Conservation (phyloP, 371 early-diverging fungal genomes). For the Apophysomyces elegans region DNA sequence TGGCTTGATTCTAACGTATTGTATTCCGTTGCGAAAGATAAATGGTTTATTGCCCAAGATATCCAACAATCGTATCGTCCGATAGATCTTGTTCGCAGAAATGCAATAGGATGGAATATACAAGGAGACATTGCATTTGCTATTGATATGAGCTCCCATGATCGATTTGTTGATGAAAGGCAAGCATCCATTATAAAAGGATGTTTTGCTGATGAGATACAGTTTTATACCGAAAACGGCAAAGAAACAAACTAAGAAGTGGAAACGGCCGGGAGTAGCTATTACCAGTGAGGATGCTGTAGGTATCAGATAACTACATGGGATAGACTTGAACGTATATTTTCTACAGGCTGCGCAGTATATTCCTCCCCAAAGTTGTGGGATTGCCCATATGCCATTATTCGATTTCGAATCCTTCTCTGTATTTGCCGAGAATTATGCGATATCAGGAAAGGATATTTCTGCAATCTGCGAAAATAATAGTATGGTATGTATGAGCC, state of each 20-base stretch:
- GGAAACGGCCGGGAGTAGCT: constrained; percentile 27
- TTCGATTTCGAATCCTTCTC: constrained; percentile 76
- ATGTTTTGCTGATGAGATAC: constrained; percentile 2
- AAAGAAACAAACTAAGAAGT: constrained; percentile 28
- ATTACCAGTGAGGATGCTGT: constrained; percentile 38
- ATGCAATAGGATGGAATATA: constrained; percentile 71
- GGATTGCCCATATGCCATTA: constrained; percentile 64
- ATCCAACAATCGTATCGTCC: constrained; percentile 55
- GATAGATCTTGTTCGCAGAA: constrained; percentile 49
- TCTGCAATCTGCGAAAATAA: constrained; percentile 70
- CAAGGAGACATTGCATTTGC: constrained; percentile 76
- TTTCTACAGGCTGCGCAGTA: constrained; percentile 35
- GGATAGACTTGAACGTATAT: no score
- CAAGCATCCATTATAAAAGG: constrained; percentile 9
- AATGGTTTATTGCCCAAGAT: constrained; percentile 64
- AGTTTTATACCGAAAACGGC: constrained; percentile 23
- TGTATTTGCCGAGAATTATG: constrained; percentile 69
- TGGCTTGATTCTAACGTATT: constrained; percentile 72
- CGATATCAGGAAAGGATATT: constrained; percentile 49
- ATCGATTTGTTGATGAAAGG: constrained; percentile 50
- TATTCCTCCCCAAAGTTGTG: constrained; percentile 60
- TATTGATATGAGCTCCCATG: constrained; percentile 43
- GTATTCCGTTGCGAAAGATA: constrained; percentile 82
- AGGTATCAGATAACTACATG: not conserved
- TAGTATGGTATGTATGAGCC: constrained; percentile 52